Conservation (phyloP, 78 protist species). For the Acrasis kona region DNA sequence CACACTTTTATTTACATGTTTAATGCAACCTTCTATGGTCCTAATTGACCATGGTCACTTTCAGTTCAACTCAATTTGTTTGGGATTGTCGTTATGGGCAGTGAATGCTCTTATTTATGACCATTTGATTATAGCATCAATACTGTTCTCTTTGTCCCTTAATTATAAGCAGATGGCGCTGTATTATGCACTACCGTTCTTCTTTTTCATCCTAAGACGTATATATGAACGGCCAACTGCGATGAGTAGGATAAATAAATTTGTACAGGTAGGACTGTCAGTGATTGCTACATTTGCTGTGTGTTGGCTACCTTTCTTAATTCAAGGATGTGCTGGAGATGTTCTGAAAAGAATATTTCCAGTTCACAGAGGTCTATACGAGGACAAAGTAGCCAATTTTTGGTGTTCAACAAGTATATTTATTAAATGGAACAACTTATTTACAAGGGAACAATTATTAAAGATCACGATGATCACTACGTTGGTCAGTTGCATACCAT, state of each 20-base stretch:
- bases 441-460: neutral
- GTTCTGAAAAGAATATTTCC: slow-evolving; percentile 82
- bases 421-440: slow-evolving; percentile 32
- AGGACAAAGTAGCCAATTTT: slow-evolving; percentile 91
- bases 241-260: neutral
- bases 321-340: neutral
- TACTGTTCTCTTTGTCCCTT: slow-evolving; percentile 50
- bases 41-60: slow-evolving; percentile 94
- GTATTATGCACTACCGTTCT: slow-evolving; percentile 73
- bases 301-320: slow-evolving; percentile 62
- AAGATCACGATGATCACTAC: neutral
- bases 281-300: slow-evolving; percentile 31
- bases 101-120: neutral
- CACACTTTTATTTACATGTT: slow-evolving; percentile 29
- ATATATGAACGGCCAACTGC: neutral
- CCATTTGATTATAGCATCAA: slow-evolving; percentile 12
- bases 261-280: neutral
- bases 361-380: slow-evolving; percentile 73
- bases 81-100: slow-evolving; percentile 68
- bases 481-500: neutral
- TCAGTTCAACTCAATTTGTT: slow-evolving; percentile 77
- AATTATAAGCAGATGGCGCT: slow-evolving; percentile 83
- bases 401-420: slow-evolving; percentile 71
- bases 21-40: slow-evolving; percentile 64
- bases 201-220: slow-evolving; percentile 36